Conservation (phyloP, 2,329 filamentous ascomycete genomes). For the Fusarium redolens region DNA sequence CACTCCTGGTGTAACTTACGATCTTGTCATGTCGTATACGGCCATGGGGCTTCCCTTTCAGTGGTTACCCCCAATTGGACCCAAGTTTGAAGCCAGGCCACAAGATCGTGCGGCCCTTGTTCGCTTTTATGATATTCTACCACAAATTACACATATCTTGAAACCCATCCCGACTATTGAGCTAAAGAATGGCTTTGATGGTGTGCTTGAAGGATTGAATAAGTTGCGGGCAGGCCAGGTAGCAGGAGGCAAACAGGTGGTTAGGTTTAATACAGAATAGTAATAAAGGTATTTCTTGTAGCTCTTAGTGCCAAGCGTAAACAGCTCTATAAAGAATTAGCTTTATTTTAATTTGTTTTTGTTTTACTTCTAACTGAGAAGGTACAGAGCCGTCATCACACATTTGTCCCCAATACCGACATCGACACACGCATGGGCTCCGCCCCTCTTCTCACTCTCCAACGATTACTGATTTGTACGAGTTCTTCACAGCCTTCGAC, state of each 20-base stretch:
- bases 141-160: background rate
- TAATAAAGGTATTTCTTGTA: background rate
- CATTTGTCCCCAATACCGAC: fast-evolving
- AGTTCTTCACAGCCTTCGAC: background rate
- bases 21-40: background rate
- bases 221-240: background rate
- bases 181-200: background rate
- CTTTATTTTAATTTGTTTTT: too few relatives aligned
- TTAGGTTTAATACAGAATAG: fast-evolving
- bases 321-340: too few relatives aligned
- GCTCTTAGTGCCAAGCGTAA: too few relatives aligned
- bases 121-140: background rate
- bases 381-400: background rate
- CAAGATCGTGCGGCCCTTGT: background rate
- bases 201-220: background rate
- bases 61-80: background rate
- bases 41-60: background rate
- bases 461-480: background rate
- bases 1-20: background rate
- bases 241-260: background rate
- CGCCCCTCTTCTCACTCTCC: background rate
- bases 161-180: background rate
- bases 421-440: slow-evolving; percentile 44
- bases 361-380: too few relatives aligned
- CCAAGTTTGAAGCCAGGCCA: background rate